Evolutionary conservation across 2,329 filamentous ascomycete genomes (phyloP), one percentile per base, ranked within the genome.

Genomic region (Aureobasidium sp.): DNA sequence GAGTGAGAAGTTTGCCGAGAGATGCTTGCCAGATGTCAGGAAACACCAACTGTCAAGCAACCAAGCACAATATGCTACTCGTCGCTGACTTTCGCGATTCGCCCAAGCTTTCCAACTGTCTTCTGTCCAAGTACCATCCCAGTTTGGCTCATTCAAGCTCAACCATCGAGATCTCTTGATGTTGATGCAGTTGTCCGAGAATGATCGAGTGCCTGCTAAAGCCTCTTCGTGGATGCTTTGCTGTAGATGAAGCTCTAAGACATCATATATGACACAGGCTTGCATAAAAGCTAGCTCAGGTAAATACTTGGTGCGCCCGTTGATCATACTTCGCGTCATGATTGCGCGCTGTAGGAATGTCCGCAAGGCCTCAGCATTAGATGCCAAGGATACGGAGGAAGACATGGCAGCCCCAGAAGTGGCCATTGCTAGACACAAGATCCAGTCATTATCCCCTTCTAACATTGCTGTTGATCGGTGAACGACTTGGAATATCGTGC

Each of bases 51-150:
- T 61, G 23, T 61, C 58, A 25, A 61, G 45, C 23, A 50, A 45
- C 58, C 58, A 61, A 40, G 58, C 58, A 61, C 58, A 61, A 15
- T 61, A 61, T 29, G 58, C 58, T 23, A 61, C 58, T 40, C 58
- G 50, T 8, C 58, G 58, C 47, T 61, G 58, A n/a, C 58, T 51
- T 25, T 61, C 58, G 25, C 58, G 58, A 29, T 51, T 13, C 13
- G 36, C 33, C 58, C 58, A 61, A 15, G 45, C 58, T 42, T 31
- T 61, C 58, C 58, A 61, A 8, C 31, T 18, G 4, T 40, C 58
- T 61, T 61, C 58, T 20, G 33, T 60, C 58, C 58, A 61, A 11
- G 47, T 61, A 20, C 15, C 33, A 31, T 61, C 45, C 58, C 58
- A 50, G 6, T 38, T 13, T 13, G 45, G 43, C 36, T 61, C 58